Conservation (phyloP, 2,329 filamentous ascomycete genomes). For the Cladobotryum mycophilum region DNA sequence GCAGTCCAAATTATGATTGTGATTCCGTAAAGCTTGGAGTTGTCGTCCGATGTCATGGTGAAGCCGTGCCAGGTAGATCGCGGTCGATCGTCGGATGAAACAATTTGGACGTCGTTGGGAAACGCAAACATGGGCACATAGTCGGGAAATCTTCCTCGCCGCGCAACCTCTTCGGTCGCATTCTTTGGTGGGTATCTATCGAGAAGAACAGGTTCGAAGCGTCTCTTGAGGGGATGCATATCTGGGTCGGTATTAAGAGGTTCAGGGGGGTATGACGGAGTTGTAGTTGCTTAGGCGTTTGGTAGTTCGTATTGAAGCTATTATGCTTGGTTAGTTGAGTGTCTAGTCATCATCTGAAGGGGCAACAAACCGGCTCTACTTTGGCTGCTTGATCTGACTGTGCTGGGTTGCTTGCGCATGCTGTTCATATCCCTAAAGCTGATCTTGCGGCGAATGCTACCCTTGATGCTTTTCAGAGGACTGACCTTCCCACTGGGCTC, state of each 20-base stretch:
- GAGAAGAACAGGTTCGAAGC: constrained; percentile 92
- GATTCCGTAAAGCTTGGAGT: constrained; percentile 85
- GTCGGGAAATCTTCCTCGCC: constrained; percentile 84
- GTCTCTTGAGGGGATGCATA: constrained; percentile 91
- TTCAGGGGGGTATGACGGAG: constrained; percentile 92
- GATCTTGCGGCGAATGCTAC: constrained; percentile 86
- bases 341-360: neutral
- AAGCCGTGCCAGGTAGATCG: constrained; percentile 99
- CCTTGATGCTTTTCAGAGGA: constrained; percentile 58
- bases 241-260: constrained; percentile 82
- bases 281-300: constrained; percentile 95
- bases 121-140: constrained; percentile 99
- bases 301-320: constrained; percentile 66
- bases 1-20: constrained; percentile 91
- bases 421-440: constrained; percentile 95
- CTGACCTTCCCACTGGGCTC: constrained; percentile 46
- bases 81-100: constrained; percentile 89
- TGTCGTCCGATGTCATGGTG: constrained; percentile 92
- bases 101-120: constrained; percentile 94
- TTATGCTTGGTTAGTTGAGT: neutral
- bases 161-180: constrained; percentile 71
- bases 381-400: constrained; percentile 61
- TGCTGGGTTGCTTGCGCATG: constrained; percentile 75
- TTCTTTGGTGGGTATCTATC: constrained; percentile 87
- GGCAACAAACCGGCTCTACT: constrained; percentile 37